Base-by-base conservation (phyloP, 352 stramenopile species). In the Globisporangium megalacanthum region DNA sequence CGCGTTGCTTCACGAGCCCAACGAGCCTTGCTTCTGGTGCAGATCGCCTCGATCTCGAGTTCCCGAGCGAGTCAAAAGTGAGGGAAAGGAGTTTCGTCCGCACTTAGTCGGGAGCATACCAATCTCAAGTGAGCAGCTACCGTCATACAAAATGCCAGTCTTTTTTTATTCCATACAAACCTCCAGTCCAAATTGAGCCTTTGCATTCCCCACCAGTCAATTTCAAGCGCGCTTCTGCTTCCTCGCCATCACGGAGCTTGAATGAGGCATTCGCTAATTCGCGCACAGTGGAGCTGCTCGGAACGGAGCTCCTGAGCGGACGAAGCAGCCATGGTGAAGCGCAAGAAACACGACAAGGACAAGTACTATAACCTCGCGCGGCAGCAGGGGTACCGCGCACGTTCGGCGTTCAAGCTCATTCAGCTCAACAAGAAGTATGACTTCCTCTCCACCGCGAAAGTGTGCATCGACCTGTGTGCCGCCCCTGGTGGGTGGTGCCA, bases 371-470 rank as follows among this genome's bases (percentile, higher is more conserved):
- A 98, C 70, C 75, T 99, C 54, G 97, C 97, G 11, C 97, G 97
- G 52, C 96, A 99, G 77, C 97, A 99, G 83, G 97, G 98, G 17
- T 99, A 98, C 75, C 91, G 98, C 67, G 97, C 96, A 25, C 95
- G 98, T 52, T 98, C 97, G 7, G 97, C 97, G 20, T 99, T 99
- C 83, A 99, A 99, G 86, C 86, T 99, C 39, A 98, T 99, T 70
- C 92, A 98, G 79, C 96, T 99, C 53, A 99, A 99, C 84, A 97
- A 98, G 69, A 98, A 99, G 82, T 99, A 98, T 89, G 87, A 98
- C 63, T 97, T 99, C 49, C 73, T 99, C 22, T 89, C 84, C 47
- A 97, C 95, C 41, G 91, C 96, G 49, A 97, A 97, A 58, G 93
- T 98, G 7, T 97, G 97, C 61, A 96, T 99, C 65, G 98, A 99